Evolutionary conservation across 2,329 filamentous ascomycete genomes (phyloP).

Genomic region (Fusarium miscanthi): DNA sequence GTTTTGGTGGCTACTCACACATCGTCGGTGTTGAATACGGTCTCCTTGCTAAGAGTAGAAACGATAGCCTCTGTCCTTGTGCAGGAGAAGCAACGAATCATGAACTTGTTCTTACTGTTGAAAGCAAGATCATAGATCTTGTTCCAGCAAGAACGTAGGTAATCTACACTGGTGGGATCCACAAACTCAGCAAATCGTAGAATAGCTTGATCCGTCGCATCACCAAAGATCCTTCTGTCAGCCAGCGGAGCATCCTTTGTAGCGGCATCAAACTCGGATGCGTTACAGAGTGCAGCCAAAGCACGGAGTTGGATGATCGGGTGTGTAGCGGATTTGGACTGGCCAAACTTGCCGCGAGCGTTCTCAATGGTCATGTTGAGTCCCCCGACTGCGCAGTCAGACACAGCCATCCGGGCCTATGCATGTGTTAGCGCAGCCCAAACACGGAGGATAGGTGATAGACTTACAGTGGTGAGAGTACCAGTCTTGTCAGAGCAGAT

Average conservation of each 20-base stretch:
- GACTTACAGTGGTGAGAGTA: constrained; percentile 63
- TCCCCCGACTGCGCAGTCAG: constrained; percentile 71
- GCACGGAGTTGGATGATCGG: constrained; percentile 69
- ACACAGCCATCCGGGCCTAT: constrained; percentile 80
- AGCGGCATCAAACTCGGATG: constrained; percentile 77
- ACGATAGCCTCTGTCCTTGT: constrained; percentile 59
- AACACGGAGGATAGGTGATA: too few relatives aligned
- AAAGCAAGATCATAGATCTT: constrained; percentile 77
- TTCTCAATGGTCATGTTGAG: constrained; percentile 62
- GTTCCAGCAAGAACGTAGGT: constrained; percentile 71
- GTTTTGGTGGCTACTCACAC: neutral
- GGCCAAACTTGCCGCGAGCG: constrained; percentile 55
- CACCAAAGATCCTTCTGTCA: constrained; percentile 75
- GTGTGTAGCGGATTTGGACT: constrained; percentile 40
- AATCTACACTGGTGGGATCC: constrained; percentile 62
- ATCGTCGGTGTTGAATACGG: constrained; percentile 1
- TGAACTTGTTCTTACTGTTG: constrained; percentile 87
- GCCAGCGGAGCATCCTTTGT: constrained; percentile 68
- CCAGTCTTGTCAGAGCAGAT: constrained; percentile 85
- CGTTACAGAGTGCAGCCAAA: constrained; percentile 76
- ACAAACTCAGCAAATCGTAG: constrained; percentile 73
- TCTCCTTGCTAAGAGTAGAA: constrained; percentile 28
- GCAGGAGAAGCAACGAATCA: constrained; percentile 59
- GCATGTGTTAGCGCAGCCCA: neutral
- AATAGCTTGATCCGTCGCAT: constrained; percentile 81